These are phyloP conservation scores for Penicillium flavigenum DNA, from an alignment of 495 filamentous ascomycete genomes.

Conservation along the genomic window DNA sequence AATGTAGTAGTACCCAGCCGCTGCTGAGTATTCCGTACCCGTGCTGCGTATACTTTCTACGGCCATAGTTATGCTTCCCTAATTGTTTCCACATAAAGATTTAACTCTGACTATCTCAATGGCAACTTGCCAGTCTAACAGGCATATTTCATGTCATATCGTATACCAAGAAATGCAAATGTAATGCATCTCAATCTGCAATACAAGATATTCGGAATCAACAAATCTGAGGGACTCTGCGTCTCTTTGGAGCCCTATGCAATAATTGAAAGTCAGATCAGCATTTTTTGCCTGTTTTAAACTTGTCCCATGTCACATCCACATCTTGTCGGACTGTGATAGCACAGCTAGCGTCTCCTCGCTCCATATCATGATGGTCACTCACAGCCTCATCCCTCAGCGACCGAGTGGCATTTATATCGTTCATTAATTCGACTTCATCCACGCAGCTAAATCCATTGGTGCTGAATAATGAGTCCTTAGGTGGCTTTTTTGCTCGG, in stretches of 20 bases:
- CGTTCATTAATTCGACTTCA: not conserved
- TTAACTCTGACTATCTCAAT: not conserved
- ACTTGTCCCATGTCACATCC: not conserved
- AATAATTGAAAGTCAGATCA: not conserved
- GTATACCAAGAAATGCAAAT: not conserved
- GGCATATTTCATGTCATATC: not conserved
- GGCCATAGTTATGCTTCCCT: not conserved
- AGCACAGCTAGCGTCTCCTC: not conserved
- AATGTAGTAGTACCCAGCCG: not conserved
- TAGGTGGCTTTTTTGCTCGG: not conserved
- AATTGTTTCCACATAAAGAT: not conserved
- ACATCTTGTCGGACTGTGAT: not conserved
- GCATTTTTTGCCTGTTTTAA: not conserved
- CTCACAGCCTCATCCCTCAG: not conserved
- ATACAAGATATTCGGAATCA: not conserved
- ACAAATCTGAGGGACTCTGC: not conserved
- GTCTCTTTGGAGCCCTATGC: not conserved
- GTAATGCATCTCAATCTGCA: not conserved
- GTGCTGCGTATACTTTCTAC: not conserved
- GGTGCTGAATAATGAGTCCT: not conserved
- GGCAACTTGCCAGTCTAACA: not conserved
- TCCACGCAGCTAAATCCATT: not conserved
- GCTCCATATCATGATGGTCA: not conserved
- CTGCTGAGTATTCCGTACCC: not conserved
- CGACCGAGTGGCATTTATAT: not conserved